These are phyloP conservation scores for Nannizziopsis barbatae DNA, from an alignment of 2,329 filamentous ascomycete species.

Conservation along the genomic window DNA sequence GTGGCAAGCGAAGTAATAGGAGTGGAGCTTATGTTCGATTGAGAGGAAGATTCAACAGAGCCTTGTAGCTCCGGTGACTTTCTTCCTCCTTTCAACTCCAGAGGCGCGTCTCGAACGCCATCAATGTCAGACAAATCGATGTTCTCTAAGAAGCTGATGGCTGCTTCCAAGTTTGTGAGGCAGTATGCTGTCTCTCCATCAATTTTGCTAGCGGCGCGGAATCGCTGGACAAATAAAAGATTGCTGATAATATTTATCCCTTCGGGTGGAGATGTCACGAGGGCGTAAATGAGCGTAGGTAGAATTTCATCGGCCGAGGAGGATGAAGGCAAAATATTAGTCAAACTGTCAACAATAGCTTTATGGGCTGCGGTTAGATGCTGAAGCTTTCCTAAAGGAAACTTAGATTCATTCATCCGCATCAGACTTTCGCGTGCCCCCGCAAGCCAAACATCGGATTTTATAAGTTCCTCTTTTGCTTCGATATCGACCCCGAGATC, in stretches of 20 bases:
- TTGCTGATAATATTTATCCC: slow-evolving; percentile 86
- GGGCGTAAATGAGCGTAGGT: slow-evolving; percentile 88
- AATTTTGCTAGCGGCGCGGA: slow-evolving; percentile 72
- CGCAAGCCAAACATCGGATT: slow-evolving; percentile 62
- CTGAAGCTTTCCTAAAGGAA: slow-evolving; percentile 82
- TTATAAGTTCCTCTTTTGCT: slow-evolving; percentile 49
- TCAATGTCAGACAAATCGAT: slow-evolving; percentile 78
- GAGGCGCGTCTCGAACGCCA: not conserved
- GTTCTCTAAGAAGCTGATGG: slow-evolving; percentile 87
- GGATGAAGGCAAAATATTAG: slow-evolving; percentile 53
- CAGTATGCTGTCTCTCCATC: slow-evolving; percentile 94
- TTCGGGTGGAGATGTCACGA: slow-evolving; percentile 82
- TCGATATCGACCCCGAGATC: slow-evolving; percentile 71
- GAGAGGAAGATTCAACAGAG: not conserved
- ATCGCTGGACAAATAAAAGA: slow-evolving; percentile 84
- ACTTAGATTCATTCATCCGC: slow-evolving; percentile 75
- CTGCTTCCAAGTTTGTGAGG: slow-evolving; percentile 87
- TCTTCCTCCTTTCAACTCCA: not conserved
- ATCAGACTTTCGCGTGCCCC: slow-evolving; percentile 60
- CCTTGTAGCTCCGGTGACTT: not conserved
- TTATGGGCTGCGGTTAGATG: slow-evolving; percentile 82
- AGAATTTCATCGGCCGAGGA: slow-evolving; percentile 96
- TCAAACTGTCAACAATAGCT: slow-evolving; percentile 79
- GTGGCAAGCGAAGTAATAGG: not conserved
- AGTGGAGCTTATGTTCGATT: not conserved